Evolutionary conservation across 805 yeast species (phyloP), one percentile per base, ranked within the genome.

Genomic region (Kuraishia hungarica): DNA sequence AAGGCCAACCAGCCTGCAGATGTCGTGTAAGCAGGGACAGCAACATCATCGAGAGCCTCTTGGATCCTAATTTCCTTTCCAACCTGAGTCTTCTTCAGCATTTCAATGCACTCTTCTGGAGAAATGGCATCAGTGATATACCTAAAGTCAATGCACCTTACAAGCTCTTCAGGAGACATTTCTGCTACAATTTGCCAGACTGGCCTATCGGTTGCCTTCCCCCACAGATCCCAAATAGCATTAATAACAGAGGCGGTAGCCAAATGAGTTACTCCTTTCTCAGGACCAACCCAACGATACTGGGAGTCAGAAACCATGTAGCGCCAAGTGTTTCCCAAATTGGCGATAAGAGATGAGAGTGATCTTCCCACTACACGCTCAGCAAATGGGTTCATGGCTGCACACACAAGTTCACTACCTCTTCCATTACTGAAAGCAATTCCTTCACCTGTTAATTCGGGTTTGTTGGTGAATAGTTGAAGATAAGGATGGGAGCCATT

Each of bases 251-350:
- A 72, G 15, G 74, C 75, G 28, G 72, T 64, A 15, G 75, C 77
- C 52, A 74, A 64, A 57, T 73, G 77, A 43, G 70, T 70, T 23
- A 70, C 71, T 21, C 76, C 74, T 57, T 73, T 72, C 57, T 74
- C 78, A n/a, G 77, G 77, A 10, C 77, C 77, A 54, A 74, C 63
- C 77, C 78, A 74, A 54, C 77, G 68, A 56, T 71, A 65, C 57
- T 72, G 76, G 21, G 70, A 64, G 58, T 74, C 77, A 17, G 68
- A 60, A 15, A 74, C 74, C 56, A 73, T 63, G 53, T 68, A 63
- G 55, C 68, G 65, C 77, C 77, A 74, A n/a, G 75, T 71, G 20
- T 62, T 64, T 5, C 76, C 77, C 63, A 74, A 68, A 56, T 73
- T 67, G 15, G 58, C 54, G 21, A 72, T 67, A 51, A 73, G 62